Conservation (phyloP, 2,329 filamentous ascomycete genomes). For the Monilinia laxa region DNA sequence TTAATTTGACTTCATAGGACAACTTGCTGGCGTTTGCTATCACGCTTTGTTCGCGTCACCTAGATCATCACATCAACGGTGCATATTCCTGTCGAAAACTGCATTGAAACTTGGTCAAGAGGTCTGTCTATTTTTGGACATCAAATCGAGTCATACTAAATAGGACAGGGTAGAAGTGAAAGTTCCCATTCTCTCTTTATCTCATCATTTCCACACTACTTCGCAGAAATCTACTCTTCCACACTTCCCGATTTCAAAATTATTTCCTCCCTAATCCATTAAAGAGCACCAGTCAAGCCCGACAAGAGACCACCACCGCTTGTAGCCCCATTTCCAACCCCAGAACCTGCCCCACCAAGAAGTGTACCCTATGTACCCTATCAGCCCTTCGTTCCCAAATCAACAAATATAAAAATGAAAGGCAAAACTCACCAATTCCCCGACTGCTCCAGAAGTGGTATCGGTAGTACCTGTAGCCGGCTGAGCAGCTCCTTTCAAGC, state of each 20-base stretch:
- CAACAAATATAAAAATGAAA: background rate
- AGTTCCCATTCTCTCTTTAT: background rate
- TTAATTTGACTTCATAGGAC: background rate
- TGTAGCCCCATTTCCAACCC: background rate
- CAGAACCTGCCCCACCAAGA: background rate
- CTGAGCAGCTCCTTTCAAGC: background rate
- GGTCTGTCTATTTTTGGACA: background rate
- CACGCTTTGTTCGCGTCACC: background rate
- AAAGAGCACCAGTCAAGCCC: background rate
- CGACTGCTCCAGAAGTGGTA: background rate
- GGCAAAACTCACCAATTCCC: background rate
- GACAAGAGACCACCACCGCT: background rate
- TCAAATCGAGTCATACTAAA: background rate
- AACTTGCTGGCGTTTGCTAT: background rate
- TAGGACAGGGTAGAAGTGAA: background rate
- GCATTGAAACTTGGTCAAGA: background rate
- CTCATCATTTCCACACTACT: background rate
- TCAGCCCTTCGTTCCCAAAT: background rate
- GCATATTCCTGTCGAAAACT: background rate
- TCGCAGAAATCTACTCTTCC: too few species aligned
- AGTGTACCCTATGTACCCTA: background rate
- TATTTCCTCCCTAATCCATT: background rate
- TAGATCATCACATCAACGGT: background rate
- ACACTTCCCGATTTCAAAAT: too few species aligned
- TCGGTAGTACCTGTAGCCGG: too few species aligned